Conservation (phyloP, 352 stramenopile species). For the Globisporangium canariense region DNA sequence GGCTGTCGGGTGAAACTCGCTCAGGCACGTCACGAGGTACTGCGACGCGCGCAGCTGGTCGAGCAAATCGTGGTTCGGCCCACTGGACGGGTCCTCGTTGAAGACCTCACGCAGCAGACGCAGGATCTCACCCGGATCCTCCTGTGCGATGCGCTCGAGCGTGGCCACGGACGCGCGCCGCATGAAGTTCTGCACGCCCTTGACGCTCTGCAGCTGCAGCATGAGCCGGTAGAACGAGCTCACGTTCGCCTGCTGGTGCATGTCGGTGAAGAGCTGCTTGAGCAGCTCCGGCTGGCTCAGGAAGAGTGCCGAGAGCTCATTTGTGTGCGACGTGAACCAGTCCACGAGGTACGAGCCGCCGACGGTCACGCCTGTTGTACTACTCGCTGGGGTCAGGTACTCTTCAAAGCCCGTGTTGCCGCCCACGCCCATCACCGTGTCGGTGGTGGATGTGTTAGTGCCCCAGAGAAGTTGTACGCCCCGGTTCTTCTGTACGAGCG, state of each 20-base stretch:
- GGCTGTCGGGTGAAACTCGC: slow-evolving; percentile 53
- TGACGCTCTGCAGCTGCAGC: slow-evolving; percentile 54
- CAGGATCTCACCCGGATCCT: slow-evolving; percentile 52
- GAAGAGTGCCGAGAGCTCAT: slow-evolving; percentile 46
- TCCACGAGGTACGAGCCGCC: slow-evolving; percentile 35
- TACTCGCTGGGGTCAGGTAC: slow-evolving; percentile 9
- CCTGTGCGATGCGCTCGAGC: slow-evolving; percentile 53
- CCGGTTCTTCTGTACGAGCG: slow-evolving; percentile 41
- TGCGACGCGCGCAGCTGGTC: slow-evolving; percentile 49
- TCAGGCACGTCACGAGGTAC: slow-evolving; percentile 56
- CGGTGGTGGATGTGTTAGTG: slow-evolving; percentile 16
- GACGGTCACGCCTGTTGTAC: slow-evolving; percentile 1
- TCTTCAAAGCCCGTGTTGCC: slow-evolving; percentile 7
- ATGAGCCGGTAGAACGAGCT: slow-evolving; percentile 61
- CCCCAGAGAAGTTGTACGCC: slow-evolving; percentile 66
- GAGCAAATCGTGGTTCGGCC: slow-evolving; percentile 43
- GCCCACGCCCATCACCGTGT: slow-evolving; percentile 4
- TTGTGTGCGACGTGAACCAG: slow-evolving; percentile 58
- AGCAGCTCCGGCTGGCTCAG: slow-evolving; percentile 53
- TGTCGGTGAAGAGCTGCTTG: slow-evolving; percentile 60
- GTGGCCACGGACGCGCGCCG: slow-evolving; percentile 44
- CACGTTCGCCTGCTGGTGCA: slow-evolving; percentile 48
- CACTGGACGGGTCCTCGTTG: slow-evolving; percentile 19
- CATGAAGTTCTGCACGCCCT: slow-evolving; percentile 57
- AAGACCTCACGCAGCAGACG: slow-evolving; percentile 56